Base-by-base conservation (phyloP, 345 rosid species). In the Corchorus olitorius region DNA sequence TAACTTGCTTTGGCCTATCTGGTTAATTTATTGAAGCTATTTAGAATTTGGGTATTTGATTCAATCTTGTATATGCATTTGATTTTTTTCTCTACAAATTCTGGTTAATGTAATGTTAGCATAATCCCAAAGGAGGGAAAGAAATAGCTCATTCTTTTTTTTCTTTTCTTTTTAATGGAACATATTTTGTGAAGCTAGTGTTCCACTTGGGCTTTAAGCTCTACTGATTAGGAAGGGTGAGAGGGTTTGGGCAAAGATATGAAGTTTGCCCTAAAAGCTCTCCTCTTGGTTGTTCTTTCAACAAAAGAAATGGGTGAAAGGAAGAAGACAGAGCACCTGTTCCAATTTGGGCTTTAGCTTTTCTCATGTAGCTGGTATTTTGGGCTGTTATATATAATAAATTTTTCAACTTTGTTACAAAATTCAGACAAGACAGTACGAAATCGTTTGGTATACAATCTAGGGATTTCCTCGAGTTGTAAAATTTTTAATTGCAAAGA, bases 121-220 rank as follows among this genome's bases (percentile, higher is more conserved):
- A 19, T 52, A 58, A 65, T 11, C 43, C 54, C 33, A 16, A 19
- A 48, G 48, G 60, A 27, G 35, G 33, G 39, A 7, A 55, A 27
- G n/a, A 33, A 65, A 17, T 50, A 58, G 77, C 70, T 58, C 41
- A n/a, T 16, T 48, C 33, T 62, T 76, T 65, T 66, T 37, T 6
- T 43, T 4, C 11, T 4, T 39, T 64, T 64, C 4, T 39, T 64
- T 64, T 39, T 1, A 39, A n/a, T 64, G 2, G 48, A 65, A n/a
- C 9, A 39, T n/a, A 55, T 27, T 74, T 79, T 68, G 49, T 60
- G 77, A 65, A 72, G 76, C 80, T 43, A 35, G 54, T 74, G 19
- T 69, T 14, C 59, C 19, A 33, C 20, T 49, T 39, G 8, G 8
- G 12, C 15, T 10, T 65, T 39, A 8, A 65, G 69, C 49, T 65